Base-by-base conservation (phyloP, 495 filamentous ascomycete genomes). In the Tuber magnatum region DNA sequence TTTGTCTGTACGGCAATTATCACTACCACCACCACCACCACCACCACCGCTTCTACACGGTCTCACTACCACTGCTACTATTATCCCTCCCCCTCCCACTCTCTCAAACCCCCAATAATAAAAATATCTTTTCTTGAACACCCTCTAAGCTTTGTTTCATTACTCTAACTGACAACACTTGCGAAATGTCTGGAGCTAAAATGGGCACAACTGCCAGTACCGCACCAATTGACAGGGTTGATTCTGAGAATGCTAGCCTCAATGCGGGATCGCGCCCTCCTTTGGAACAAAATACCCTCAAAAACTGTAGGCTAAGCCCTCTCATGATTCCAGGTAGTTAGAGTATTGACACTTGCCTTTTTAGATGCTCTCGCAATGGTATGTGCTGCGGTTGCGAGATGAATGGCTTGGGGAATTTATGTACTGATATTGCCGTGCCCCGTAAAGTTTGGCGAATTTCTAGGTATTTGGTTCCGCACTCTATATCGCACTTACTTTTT, bases 401-500 rank as follows among this genome's bases (percentile, higher is more conserved):
- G 28, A 35, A 65, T 35, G 28, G 32, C 1, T 6, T 65, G 56
- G 35, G 93, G 84, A 35, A 65, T 6, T 35, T 18, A 65, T 18
- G 14, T 65, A 65, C 56, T 65, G 14, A 65, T 65, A 65, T 65
- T 35, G 3, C 56, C 32, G 56, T 20, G 0, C 12, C 6, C 56
- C 32, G 28, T 6, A 65, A 18, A 65, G 56, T 35, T 65, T 65
- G 56, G 56, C 14, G 56, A 65, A 65, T 65, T 65, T 35, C 14
- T 65, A 65, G 56, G 56, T 65, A 65, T 32, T 18, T 18, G 28
- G 6, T 20, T 65, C 56, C 7, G 28, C 14, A 3, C 28, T 20
- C 28, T 65, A 35, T 16, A 35, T 32, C 14, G 32, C 14, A 35
- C 16, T 14, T 65, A 35, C 56, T 20, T 35, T 28, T 92, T 92